A percentile compares a stretch with the other conserved stretches of the same genome.
phyloP scores from a whole-genome alignment of 176 grass and related monocot species.

The Bothriochloa decipiens region DNA sequence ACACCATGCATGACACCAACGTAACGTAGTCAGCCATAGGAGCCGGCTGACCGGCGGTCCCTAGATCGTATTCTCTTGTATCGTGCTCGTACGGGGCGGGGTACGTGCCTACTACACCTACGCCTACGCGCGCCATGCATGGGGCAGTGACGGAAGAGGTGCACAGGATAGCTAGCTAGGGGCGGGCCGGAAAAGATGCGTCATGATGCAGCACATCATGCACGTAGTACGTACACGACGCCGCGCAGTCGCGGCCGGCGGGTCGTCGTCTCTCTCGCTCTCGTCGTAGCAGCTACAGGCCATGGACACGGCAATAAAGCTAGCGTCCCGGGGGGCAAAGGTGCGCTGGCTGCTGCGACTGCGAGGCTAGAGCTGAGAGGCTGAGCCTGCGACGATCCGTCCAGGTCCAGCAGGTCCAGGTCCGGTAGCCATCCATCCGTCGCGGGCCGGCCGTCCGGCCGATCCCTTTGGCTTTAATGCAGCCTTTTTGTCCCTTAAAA shows the following conservation, averaged over 20 bases:
- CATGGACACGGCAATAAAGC: background rate
- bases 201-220: slow-evolving; percentile 28
- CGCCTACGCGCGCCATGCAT: no score
- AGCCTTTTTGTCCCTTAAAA: slow-evolving; percentile 63
- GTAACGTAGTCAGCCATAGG: no score
- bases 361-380: no score
- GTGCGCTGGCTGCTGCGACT: background rate
- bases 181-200: slow-evolving; percentile 36
- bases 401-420: background rate
- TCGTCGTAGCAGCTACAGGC: background rate
- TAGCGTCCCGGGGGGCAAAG: background rate
- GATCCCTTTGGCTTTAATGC: slow-evolving; percentile 43
- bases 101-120: background rate
- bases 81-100: background rate
- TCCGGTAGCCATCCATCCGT: background rate
- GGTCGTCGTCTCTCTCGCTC: background rate
- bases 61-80: background rate
- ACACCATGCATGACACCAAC: no score
- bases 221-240: background rate
- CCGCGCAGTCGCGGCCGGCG: background rate
- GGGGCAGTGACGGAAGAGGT: no score
- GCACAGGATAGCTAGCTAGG: background rate
- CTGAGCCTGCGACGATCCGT: slow-evolving; percentile 20
- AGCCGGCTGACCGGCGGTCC: no score
- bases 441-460: background rate